Evolutionary conservation across 2,329 filamentous ascomycete species (phyloP).

Genomic region (Alternaria conjuncta): DNA sequence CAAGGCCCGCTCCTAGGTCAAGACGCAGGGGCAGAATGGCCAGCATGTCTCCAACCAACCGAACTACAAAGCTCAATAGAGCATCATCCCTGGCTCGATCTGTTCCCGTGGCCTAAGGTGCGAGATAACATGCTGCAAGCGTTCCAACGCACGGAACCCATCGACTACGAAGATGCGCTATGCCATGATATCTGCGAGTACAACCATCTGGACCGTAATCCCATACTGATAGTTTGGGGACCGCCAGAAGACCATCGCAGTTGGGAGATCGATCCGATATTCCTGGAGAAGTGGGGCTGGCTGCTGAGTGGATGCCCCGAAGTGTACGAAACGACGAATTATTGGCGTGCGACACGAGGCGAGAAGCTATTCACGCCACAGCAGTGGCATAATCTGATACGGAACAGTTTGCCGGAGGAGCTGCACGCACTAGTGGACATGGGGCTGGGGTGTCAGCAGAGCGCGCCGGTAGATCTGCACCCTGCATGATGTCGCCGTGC

Average conservation of each 20-base stretch:
- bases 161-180: constrained; percentile 29
- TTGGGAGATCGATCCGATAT: constrained; percentile 58
- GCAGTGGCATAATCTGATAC: constrained; percentile 6
- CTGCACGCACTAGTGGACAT: too few species aligned
- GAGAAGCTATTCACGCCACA: constrained; percentile 15
- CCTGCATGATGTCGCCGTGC: too few species aligned
- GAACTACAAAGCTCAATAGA: constrained; percentile 42
- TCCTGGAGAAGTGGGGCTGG: constrained; percentile 56
- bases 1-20: background rate
- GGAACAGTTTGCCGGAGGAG: background rate
- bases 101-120: constrained; percentile 47
- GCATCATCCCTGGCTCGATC: constrained; percentile 53
- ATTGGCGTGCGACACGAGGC: constrained; percentile 21
- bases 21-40: background rate
- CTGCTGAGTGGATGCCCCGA: constrained; percentile 49
- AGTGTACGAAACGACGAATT: constrained; percentile 38
- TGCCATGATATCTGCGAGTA: constrained; percentile 23
- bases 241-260: constrained; percentile 53
- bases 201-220: background rate
- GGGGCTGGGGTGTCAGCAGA: background rate
- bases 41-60: background rate
- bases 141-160: constrained; percentile 41
- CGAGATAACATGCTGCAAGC: constrained; percentile 47
- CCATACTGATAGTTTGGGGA: constrained; percentile 57
- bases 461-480: background rate